A percentile compares a stretch with the other conserved stretches of the same genome.
Evolutionary conservation across 768 basidiomycete genomes (phyloP).

Genomic region (Lentinula sp.): DNA sequence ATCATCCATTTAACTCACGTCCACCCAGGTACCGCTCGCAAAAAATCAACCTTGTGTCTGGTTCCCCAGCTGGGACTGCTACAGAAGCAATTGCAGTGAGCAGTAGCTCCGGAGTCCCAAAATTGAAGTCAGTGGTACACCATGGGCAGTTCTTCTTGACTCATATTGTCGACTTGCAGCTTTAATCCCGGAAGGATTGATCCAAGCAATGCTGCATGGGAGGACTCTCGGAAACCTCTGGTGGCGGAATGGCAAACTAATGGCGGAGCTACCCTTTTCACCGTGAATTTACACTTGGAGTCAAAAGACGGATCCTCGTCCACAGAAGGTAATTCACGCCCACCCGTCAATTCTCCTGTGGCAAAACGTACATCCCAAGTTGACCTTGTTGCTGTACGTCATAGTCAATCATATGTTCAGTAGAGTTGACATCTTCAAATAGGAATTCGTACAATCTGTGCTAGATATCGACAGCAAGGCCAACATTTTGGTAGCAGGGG

Average conservation of each 20-base stretch:
- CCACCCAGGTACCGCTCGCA: constrained; percentile 38
- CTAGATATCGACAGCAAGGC: constrained; percentile 35
- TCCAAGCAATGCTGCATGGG: constrained; percentile 50
- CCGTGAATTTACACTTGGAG: constrained; percentile 54
- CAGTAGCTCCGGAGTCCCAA: constrained; percentile 23
- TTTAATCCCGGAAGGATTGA: constrained; percentile 61
- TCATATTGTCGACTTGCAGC: constrained; percentile 23
- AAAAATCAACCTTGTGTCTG: constrained; percentile 39
- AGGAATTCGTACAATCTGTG: constrained; percentile 46
- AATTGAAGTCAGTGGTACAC: constrained; percentile 22
- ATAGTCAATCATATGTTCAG: no score
- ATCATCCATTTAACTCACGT: neutral
- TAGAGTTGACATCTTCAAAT: neutral
- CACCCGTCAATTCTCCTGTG: constrained; percentile 50
- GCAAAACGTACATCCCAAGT: constrained; percentile 45
- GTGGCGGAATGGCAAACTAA: constrained; percentile 50
- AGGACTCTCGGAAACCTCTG: constrained; percentile 51
- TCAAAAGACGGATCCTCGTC: constrained; percentile 55
- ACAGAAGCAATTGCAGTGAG: constrained; percentile 35
- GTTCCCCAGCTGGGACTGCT: constrained; percentile 41
- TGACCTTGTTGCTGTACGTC: constrained; percentile 41
- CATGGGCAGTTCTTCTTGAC: neutral
- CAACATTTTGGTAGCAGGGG: constrained; percentile 49
- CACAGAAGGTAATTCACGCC: constrained; percentile 48
- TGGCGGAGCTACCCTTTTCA: constrained; percentile 41